Percentiles rank a stretch among this genome's conserved stretches.
Evolutionary conservation across 352 stramenopile species (phyloP).

Genomic region (Pythium aristosporum): DNA sequence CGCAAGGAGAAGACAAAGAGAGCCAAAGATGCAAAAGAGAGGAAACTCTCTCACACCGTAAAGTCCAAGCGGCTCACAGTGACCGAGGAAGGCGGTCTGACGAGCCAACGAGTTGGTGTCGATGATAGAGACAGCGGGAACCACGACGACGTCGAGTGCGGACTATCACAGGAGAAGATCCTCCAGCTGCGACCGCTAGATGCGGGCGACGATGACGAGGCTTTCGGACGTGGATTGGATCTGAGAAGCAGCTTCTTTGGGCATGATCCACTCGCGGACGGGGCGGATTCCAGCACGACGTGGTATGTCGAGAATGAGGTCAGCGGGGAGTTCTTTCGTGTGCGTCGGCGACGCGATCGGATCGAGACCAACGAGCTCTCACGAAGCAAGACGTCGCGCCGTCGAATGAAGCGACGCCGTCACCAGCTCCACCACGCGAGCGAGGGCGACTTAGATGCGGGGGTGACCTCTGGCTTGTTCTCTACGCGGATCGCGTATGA

Average conservation of each 20-base stretch:
- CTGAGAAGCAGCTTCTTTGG: slow-evolving; percentile 16
- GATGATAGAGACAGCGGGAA: background rate
- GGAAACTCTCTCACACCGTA: background rate
- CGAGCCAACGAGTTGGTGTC: background rate
- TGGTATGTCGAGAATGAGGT: slow-evolving; percentile 49
- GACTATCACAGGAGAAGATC: slow-evolving; percentile 26
- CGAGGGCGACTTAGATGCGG: background rate
- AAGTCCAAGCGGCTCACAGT: slow-evolving; percentile 4
- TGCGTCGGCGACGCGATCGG: slow-evolving; percentile 8
- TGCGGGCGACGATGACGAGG: slow-evolving; percentile 9
- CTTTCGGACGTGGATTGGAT: background rate
- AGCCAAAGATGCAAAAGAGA: slow-evolving; percentile 1
- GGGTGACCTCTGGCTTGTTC: slow-evolving; percentile 14
- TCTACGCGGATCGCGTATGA: slow-evolving; percentile 12
- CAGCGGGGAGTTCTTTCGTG: slow-evolving; percentile 63
- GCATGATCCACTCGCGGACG: background rate
- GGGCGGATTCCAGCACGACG: background rate
- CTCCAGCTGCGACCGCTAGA: slow-evolving; percentile 21
- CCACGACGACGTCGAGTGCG: background rate
- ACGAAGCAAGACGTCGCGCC: slow-evolving; percentile 6
- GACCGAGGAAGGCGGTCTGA: background rate
- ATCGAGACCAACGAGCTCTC: slow-evolving; percentile 7
- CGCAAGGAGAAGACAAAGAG: slow-evolving; percentile 12
- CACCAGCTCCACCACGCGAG: background rate
- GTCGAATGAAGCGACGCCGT: slow-evolving; percentile 6